Conservation (phyloP, 495 filamentous ascomycete genomes). For the Evernia prunastri region DNA sequence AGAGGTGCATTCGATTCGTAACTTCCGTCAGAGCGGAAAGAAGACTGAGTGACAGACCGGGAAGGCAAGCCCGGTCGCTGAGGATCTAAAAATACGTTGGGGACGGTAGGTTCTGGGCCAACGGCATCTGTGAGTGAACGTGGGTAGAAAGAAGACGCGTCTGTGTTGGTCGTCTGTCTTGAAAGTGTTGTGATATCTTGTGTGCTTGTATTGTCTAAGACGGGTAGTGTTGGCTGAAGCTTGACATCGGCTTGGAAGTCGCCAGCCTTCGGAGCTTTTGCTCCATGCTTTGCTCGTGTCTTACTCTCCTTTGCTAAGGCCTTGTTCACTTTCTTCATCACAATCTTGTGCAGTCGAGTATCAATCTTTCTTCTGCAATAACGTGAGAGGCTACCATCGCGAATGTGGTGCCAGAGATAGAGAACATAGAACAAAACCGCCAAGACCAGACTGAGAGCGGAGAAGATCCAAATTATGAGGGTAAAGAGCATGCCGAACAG, state of each 20-base stretch:
- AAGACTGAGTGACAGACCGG: conserved; percentile 41
- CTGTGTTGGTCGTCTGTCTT: conserved; percentile 60
- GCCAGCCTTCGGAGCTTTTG: conserved; percentile 46
- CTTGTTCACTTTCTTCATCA: conserved; percentile 74
- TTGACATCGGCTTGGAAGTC: conserved; percentile 42
- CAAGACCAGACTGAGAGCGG: conserved; percentile 63
- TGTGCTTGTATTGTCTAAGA: conserved; percentile 43
- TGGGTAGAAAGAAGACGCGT: conserved; percentile 56
- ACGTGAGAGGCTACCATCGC: conserved; percentile 70
- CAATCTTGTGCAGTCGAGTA: conserved; percentile 69
- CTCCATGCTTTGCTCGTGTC: conserved; percentile 50
- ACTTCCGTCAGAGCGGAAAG: conserved; percentile 38
- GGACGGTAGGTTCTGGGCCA: conserved; percentile 37
- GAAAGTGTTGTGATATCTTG: conserved; percentile 59
- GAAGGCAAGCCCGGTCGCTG: conserved; percentile 33
- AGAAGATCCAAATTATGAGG: conserved; percentile 80
- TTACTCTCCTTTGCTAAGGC: conserved; percentile 69
- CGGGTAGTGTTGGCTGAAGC: conserved; percentile 63
- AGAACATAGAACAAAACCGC: conserved; percentile 71
- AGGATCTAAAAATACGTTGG: conserved; percentile 30
- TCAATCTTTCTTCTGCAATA: conserved; percentile 92
- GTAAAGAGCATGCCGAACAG: conserved; percentile 88
- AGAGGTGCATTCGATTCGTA: conserved; percentile 55
- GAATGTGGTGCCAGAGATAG: conserved; percentile 88
- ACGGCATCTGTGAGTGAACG: conserved; percentile 43